Base-by-base conservation (phyloP, 2,329 filamentous ascomycete genomes). In the Fusarium luffae region DNA sequence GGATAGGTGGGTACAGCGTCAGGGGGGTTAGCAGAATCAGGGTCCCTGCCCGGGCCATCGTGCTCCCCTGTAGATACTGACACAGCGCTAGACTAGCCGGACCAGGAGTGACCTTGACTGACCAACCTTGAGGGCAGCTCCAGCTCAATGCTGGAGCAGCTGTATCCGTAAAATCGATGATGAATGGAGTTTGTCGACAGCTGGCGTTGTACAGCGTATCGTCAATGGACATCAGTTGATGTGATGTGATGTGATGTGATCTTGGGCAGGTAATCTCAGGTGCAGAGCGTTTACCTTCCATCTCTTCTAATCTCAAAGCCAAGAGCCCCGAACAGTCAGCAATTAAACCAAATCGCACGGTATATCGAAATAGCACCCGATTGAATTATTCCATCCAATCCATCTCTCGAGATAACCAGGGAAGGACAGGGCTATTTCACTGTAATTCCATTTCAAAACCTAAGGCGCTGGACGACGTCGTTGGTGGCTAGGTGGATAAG, bases 21-120 rank as follows among this genome's bases (percentile, higher is more conserved):
- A 70, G 63, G 68, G 68, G 66, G 68, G n/a, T n/a, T 47, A 47
- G 66, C 41, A 70, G 67, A 70, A 70, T 70, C 67, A 70, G 68
- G 68, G 68, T 70, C 68, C 68, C 68, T 64, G 66, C 43, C 67
- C 40, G 48, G 30, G 55, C 43, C 63, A 68, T 63, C 54, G 59
- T 54, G 50, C 41, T 67, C 50, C 68, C 67, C 67, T 68, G 68
- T 70, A 70, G 63, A 64, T 52, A 70, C 67, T 70, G 68, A 70
- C 68, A 70, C 67, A 65, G 51, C 68, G 58, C 68, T 70, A 70
- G 68, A 28, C 49, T 52, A 52, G 34, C 49, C 32, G 49, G 49
- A 25, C 67, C 57, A 59, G 68, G 67, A 70, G 54, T 37, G 37
- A 48, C 44, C 49, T 43, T 66, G 63, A 66, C 23, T 40, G 49